Percentiles rank a stretch among this genome's conserved stretches.
Conservation (phyloP, 2,329 filamentous ascomycete genomes). For the Aspergillus latus region DNA sequence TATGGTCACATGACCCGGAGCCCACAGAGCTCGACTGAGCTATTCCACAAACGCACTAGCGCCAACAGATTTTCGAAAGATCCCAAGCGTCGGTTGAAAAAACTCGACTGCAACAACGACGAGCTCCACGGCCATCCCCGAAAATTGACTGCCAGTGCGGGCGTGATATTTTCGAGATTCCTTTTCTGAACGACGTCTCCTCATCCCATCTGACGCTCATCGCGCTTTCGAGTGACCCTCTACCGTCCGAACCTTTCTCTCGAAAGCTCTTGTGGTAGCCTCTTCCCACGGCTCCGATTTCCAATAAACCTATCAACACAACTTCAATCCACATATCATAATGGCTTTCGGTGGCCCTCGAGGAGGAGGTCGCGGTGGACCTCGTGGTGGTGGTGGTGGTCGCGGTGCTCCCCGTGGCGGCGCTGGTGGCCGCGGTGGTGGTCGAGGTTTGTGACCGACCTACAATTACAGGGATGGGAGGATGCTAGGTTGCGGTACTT, state of each 20-base stretch:
- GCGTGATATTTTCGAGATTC: conserved; percentile 24
- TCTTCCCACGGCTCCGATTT: conserved; percentile 15
- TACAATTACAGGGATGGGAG: conserved; percentile 1
- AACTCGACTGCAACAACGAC: conserved; percentile 42
- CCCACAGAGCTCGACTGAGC: conserved; percentile 23
- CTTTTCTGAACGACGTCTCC: neutral
- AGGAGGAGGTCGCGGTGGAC: conserved; percentile 29
- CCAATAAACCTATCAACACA: conserved; percentile 3
- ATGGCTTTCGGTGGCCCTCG: conserved; percentile 37
- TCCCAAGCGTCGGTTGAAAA: conserved; percentile 35
- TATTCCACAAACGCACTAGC: conserved; percentile 32
- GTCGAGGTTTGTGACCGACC: conserved; percentile 30
- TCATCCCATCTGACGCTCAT: neutral
- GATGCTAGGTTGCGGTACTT: neutral
- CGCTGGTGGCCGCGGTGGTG: conserved; percentile 33
- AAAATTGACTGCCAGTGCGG: conserved; percentile 29
- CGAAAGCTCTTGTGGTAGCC: conserved; percentile 6
- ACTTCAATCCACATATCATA: conserved; percentile 24
- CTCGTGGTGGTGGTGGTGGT: conserved; percentile 42
- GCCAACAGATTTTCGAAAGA: conserved; percentile 42
- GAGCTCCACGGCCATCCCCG: conserved; percentile 36
- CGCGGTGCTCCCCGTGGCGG: conserved; percentile 45
- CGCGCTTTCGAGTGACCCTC: conserved; percentile 13
- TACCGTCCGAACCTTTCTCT: conserved; percentile 15
- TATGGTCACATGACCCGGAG: conserved; percentile 29